These are phyloP conservation scores for Scalesia atractyloides DNA, from an alignment of 129 eudicot genomes.

Conservation along the genomic window DNA sequence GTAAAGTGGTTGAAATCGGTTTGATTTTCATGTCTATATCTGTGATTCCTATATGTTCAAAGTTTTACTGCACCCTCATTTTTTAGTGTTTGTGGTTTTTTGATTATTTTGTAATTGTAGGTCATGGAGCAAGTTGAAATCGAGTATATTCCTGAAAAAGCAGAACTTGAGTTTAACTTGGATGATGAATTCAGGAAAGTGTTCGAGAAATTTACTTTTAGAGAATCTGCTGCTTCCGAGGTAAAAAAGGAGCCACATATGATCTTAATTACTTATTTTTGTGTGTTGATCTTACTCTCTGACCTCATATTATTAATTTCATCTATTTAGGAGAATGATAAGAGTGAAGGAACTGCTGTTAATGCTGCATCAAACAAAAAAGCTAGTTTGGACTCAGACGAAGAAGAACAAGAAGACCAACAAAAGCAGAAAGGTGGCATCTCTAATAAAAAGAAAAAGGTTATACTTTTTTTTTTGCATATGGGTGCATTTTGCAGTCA, in stretches of 20 bases:
- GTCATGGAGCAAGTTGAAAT: slow-evolving; percentile 69
- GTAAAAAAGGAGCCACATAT: slow-evolving; percentile 35
- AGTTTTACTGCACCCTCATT: not conserved
- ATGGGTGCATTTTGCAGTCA: not conserved
- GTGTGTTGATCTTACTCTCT: slow-evolving; percentile 7
- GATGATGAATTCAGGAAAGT: slow-evolving; percentile 85
- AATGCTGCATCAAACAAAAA: slow-evolving; percentile 69
- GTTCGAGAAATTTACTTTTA: slow-evolving; percentile 77
- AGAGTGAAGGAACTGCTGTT: slow-evolving; percentile 59
- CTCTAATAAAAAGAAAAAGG: slow-evolving; percentile 98
- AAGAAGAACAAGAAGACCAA: slow-evolving; percentile 79
- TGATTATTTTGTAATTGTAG: slow-evolving; percentile 18
- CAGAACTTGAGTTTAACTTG: slow-evolving; percentile 66
- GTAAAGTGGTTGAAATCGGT: slow-evolving; percentile 2
- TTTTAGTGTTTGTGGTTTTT: not conserved
- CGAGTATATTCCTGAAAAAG: slow-evolving; percentile 83
- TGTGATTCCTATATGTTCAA: not conserved
- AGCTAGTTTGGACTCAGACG: slow-evolving; percentile 85
- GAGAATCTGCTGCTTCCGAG: slow-evolving; percentile 59
- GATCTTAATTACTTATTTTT: not conserved
- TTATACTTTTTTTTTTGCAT: slow-evolving; percentile 16
- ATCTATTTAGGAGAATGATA: slow-evolving; percentile 58
- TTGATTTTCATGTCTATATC: slow-evolving; percentile 15
- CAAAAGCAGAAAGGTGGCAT: slow-evolving; percentile 80
- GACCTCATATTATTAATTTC: not conserved